Percentiles rank a stretch among this genome's conserved stretches.
Evolutionary conservation across 192 early-diverging fungal genomes (phyloP).

Genomic region (Coemansia sp.): DNA sequence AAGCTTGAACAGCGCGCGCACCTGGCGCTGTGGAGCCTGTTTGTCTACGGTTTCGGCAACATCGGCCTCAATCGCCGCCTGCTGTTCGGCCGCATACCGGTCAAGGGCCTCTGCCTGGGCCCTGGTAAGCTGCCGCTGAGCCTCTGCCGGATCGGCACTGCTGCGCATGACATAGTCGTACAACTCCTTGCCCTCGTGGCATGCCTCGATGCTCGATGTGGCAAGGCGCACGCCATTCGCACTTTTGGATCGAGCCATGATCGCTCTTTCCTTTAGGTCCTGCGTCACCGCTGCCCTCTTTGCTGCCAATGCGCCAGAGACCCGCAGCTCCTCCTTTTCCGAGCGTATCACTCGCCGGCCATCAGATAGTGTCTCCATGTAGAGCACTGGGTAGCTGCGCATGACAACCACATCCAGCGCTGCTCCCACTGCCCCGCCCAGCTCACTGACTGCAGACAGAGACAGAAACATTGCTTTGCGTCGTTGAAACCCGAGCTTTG

Average conservation of each 20-base stretch:
- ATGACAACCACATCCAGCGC: slow-evolving; percentile 41
- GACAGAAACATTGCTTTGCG: slow-evolving; percentile 18
- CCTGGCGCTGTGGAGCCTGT: slow-evolving; percentile 24
- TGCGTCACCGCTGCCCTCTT: slow-evolving; percentile 6
- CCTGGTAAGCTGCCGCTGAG: slow-evolving; percentile 10
- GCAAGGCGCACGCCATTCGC: background rate
- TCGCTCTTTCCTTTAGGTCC: slow-evolving; percentile 9
- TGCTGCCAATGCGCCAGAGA: slow-evolving; percentile 6
- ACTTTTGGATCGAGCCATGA: background rate
- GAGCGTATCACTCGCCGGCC: slow-evolving; percentile 25
- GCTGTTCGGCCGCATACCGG: background rate
- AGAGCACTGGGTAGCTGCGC: slow-evolving; percentile 39
- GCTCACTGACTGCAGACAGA: slow-evolving; percentile 20
- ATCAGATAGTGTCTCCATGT: slow-evolving; percentile 25
- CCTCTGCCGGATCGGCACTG: slow-evolving; percentile 4
- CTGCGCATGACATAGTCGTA: slow-evolving; percentile 11
- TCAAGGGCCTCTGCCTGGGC: slow-evolving; percentile 10
- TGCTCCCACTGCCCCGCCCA: slow-evolving; percentile 33
- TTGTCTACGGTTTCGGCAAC: slow-evolving; percentile 9
- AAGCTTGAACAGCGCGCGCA: slow-evolving; percentile 27
- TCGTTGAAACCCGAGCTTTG: slow-evolving; percentile 34
- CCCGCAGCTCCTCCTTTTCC: slow-evolving; percentile 32
- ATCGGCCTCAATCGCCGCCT: slow-evolving; percentile 2
- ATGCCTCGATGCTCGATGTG: background rate
- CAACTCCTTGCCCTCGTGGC: slow-evolving; percentile 5